Evolutionary conservation across 2,329 filamentous ascomycete genomes (phyloP).

Genomic region (Fusarium abutilonis): DNA sequence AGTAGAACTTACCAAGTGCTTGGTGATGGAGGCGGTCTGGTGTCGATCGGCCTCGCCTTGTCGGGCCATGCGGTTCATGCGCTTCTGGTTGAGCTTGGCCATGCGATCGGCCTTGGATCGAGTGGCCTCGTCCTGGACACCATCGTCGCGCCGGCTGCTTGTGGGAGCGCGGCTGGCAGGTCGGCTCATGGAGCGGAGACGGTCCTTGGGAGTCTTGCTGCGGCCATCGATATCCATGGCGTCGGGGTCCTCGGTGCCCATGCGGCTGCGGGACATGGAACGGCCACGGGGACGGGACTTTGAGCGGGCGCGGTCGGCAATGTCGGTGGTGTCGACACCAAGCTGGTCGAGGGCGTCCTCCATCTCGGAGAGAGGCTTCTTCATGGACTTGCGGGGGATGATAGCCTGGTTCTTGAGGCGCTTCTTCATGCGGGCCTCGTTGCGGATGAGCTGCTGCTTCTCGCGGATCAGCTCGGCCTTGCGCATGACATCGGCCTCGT

Average conservation of each 20-base stretch:
- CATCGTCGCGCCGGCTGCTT: slow-evolving; percentile 77
- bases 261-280: slow-evolving; percentile 69
- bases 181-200: slow-evolving; percentile 78
- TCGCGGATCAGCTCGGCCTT: slow-evolving; percentile 96
- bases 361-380: slow-evolving; percentile 87
- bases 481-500: slow-evolving; percentile 85
- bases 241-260: slow-evolving; percentile 71
- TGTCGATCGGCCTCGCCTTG: slow-evolving; percentile 98
- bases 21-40: slow-evolving; percentile 79
- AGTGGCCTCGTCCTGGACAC: slow-evolving; percentile 73
- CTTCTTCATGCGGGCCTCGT: slow-evolving; percentile 95
- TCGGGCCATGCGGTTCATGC: slow-evolving; percentile 98
- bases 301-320: slow-evolving; percentile 76
- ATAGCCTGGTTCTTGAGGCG: slow-evolving; percentile 95
- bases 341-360: slow-evolving; percentile 85
- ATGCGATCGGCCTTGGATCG: slow-evolving; percentile 85
- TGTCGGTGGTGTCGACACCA: slow-evolving; percentile 82
- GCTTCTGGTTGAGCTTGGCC: slow-evolving; percentile 91
- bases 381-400: slow-evolving; percentile 83
- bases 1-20: slow-evolving; percentile 80
- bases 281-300: slow-evolving; percentile 75
- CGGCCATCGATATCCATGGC: slow-evolving; percentile 77
- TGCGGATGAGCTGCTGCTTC: slow-evolving; percentile 91
- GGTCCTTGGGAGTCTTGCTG: slow-evolving; percentile 57
- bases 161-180: slow-evolving; percentile 71